Evolutionary conservation across 768 basidiomycete genomes (phyloP), one percentile per base, ranked within the genome.

Genomic region (Termitomyces heimii): DNA sequence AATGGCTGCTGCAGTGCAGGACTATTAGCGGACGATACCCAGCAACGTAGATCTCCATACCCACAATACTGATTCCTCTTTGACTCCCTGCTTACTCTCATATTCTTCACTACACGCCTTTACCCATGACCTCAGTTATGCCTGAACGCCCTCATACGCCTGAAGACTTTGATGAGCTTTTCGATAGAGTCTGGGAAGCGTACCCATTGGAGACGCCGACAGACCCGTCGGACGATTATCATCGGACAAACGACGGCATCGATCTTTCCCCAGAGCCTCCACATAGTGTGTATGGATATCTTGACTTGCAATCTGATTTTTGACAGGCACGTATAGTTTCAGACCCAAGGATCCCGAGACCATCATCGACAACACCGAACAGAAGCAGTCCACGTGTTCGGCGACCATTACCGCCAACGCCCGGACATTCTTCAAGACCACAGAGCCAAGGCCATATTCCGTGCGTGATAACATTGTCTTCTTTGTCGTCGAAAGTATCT

Each of bases 141-240:
- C 34, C 61, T 46, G 49, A 59, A 50, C 58, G 53, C 14, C 53
- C 63, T 42, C 59, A 46, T 45, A 57, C 62, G 13, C 76, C 80
- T 42, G 79, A 79, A 56, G 83, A 83, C 64, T 73, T 85, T 13
- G 79, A 84, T 39, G 76, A 77, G 58, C 74, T 85, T 47, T 85
- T 82, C 66, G 74, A 78, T 57, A 77, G 80, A 61, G 83, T 84
- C 35, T 81, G 81, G 69, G 75, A 73, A 45, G 81, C 77, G 43
- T 85, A 82, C 60, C 73, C 71, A 26, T 76, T 80, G 29, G 67
- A 66, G 53, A 39, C 56, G 2, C 45, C 55, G 4, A 52, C 49
- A 1, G 49, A 55, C 51, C 35, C 50, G 14, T 42, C 35, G 31
- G 55, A 58, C 2, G 52, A 56, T 18, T 20, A 53, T 43, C 35